Evolutionary conservation across 352 stramenopile genomes (phyloP).

Genomic region (Phytopythium sindhum): DNA sequence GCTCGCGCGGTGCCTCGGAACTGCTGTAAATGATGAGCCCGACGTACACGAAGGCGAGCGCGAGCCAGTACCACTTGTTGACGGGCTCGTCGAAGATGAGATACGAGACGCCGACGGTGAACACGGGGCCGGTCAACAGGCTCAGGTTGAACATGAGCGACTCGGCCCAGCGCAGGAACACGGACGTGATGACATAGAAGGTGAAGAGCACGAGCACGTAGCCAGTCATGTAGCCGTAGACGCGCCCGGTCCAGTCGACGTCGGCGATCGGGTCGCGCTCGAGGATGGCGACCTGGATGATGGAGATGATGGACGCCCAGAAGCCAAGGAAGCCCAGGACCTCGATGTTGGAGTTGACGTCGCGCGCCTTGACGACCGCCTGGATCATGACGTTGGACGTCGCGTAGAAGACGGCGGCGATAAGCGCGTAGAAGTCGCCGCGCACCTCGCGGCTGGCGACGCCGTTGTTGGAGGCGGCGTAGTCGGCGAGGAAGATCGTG

Average conservation of each 20-base stretch:
- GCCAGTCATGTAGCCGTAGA: slow-evolving; percentile 57
- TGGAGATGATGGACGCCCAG: slow-evolving; percentile 46
- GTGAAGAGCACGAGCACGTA: slow-evolving; percentile 55
- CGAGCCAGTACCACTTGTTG: slow-evolving; percentile 62
- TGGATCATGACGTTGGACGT: slow-evolving; percentile 76
- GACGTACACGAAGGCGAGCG: slow-evolving; percentile 54
- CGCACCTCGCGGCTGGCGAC: slow-evolving; percentile 35
- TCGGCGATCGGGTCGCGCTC: slow-evolving; percentile 39
- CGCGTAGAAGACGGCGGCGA: slow-evolving; percentile 56
- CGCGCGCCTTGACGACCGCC: slow-evolving; percentile 55
- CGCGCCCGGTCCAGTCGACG: slow-evolving; percentile 38
- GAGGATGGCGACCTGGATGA: slow-evolving; percentile 50
- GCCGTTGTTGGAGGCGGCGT: slow-evolving; percentile 40
- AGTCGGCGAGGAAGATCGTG: slow-evolving; percentile 61
- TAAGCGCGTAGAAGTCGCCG: slow-evolving; percentile 59
- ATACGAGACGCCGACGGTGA: slow-evolving; percentile 57
- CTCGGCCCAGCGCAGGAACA: slow-evolving; percentile 58
- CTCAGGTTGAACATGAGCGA: slow-evolving; percentile 71
- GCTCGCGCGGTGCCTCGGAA: slow-evolving; percentile 29
- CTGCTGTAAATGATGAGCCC: slow-evolving; percentile 47
- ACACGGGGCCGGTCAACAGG: slow-evolving; percentile 52
- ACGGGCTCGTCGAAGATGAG: slow-evolving; percentile 54
- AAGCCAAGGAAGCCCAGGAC: slow-evolving; percentile 49
- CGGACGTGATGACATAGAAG: slow-evolving; percentile 60
- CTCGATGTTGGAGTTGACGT: slow-evolving; percentile 57